Conservation (phyloP, 345 rosid species). For the Luvunga scandens region DNA sequence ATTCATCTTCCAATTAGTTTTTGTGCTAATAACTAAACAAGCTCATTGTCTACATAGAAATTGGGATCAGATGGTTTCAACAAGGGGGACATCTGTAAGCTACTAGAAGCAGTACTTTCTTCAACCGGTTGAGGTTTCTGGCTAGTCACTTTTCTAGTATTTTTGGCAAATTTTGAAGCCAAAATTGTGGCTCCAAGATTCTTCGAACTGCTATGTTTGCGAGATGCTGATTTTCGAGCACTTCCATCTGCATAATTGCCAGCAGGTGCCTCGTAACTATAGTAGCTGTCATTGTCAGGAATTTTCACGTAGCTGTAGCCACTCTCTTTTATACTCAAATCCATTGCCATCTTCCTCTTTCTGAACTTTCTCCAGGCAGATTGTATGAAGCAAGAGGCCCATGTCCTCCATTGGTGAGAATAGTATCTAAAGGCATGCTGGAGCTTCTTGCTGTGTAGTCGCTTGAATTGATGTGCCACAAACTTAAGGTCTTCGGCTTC, state of each 20-base stretch:
- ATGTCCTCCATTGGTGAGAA: conserved; percentile 92
- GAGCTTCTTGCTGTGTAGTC: conserved; percentile 83
- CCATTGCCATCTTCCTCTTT: conserved; percentile 58
- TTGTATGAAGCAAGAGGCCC: conserved; percentile 88
- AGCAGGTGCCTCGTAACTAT: conserved; percentile 26
- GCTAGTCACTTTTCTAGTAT: conserved; percentile 47
- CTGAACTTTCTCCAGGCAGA: conserved; percentile 76
- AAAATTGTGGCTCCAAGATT: conserved; percentile 58
- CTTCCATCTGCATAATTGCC: conserved; percentile 26
- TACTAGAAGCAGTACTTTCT: conserved; percentile 32
- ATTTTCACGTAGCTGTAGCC: conserved; percentile 25
- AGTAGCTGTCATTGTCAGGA: conserved; percentile 26
- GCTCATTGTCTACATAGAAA: conserved; percentile 43
- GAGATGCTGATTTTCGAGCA: conserved; percentile 14
- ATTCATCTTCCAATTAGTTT: background rate
- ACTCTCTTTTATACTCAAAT: conserved; percentile 47
- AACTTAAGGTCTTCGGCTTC: conserved; percentile 81
- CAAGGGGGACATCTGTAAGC: conserved; percentile 72
- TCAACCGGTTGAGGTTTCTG: conserved; percentile 39
- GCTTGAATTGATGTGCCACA: conserved; percentile 83
- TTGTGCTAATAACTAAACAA: conserved; percentile 25
- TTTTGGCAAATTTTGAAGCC: conserved; percentile 71
- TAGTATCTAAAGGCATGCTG: conserved; percentile 97
- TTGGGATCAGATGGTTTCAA: conserved; percentile 81
- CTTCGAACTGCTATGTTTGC: conserved; percentile 25